Percentiles rank a stretch among this genome's conserved stretches.
Evolutionary conservation across 2,329 filamentous ascomycete genomes (phyloP).

Genomic region (Fusarium bactridioides): DNA sequence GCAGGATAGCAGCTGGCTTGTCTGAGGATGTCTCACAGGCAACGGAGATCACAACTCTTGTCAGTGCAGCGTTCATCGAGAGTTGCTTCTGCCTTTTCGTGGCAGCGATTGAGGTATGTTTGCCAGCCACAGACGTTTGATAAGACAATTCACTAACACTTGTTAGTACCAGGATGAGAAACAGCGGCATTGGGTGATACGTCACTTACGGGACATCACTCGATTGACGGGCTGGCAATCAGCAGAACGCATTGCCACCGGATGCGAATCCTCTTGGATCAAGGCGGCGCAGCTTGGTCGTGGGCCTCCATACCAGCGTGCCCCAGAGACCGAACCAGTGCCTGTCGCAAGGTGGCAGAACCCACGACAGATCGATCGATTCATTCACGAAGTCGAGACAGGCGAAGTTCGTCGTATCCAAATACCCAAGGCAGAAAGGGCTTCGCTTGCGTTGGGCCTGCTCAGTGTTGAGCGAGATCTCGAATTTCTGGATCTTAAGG

Average conservation of each 20-base stretch:
- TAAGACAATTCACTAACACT: slow-evolving; percentile 22
- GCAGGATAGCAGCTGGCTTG: slow-evolving; percentile 79
- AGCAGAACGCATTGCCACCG: slow-evolving; percentile 79
- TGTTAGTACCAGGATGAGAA: slow-evolving; percentile 71
- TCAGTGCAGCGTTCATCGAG: slow-evolving; percentile 85
- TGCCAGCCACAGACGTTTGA: background rate
- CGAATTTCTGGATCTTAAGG: slow-evolving; percentile 65
- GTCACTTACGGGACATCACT: slow-evolving; percentile 76
- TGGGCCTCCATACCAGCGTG: slow-evolving; percentile 75
- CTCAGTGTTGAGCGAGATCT: slow-evolving; percentile 82
- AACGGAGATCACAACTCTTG: slow-evolving; percentile 73
- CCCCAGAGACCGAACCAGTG: slow-evolving; percentile 47
- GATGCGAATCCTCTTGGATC: slow-evolving; percentile 86
- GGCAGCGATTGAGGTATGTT: slow-evolving; percentile 74
- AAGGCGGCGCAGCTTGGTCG: slow-evolving; percentile 75
- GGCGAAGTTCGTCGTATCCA: slow-evolving; percentile 60
- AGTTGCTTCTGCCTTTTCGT: slow-evolving; percentile 86
- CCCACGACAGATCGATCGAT: slow-evolving; percentile 59
- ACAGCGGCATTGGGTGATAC: slow-evolving; percentile 82
- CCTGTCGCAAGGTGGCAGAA: slow-evolving; percentile 57
- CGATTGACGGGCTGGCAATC: slow-evolving; percentile 88
- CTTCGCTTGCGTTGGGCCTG: slow-evolving; percentile 81
- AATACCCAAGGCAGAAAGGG: slow-evolving; percentile 67
- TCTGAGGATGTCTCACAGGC: slow-evolving; percentile 62
- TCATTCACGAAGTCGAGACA: slow-evolving; percentile 56